Base-by-base conservation (phyloP, 1,139 yeast genomes). In the Lodderomyces jiufengensis region DNA sequence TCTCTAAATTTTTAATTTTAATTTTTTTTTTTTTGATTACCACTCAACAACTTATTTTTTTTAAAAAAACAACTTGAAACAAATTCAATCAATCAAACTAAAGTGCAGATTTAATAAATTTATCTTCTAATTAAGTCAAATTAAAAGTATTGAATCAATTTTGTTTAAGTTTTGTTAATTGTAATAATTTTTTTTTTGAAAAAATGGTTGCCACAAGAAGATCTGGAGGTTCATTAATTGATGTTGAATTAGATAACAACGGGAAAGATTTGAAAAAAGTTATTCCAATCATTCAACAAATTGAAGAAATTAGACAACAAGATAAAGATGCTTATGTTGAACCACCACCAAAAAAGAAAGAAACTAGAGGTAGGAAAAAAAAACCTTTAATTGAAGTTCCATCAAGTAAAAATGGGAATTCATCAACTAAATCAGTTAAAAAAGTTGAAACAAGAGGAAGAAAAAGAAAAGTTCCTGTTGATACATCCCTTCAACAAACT, bases 121-220 rank as follows among this genome's bases (percentile, higher is more conserved):
- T n/a, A n/a, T n/a, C n/a, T n/a, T n/a, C n/a, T n/a, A n/a, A n/a
- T n/a, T n/a, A n/a, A n/a, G n/a, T n/a, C n/a, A n/a, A n/a, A n/a
- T n/a, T 18, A 18, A 18, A 18, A 18, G 20, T 18, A 18, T 18
- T 18, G 6, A 18, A 18, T 18, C 8, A 10, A 6, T 9, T 26
- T 4, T 26, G 9, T 26, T 26, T 26, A 26, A 14, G 21, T 27
- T 27, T 22, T 24, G 14, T 29, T n/a, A 7, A 22, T 15, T 5
- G 18, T 25, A 15, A 9, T n/a, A n/a, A n/a, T n/a, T 23, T 15
- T n/a, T 20, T 16, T 12, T 13, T 29, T 15, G 15, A 4, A 21
- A n/a, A 26, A 27, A 43, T 45, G 48, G 48, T 45, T 15, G 34
- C 39, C 20, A 45, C 48, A 9, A 41, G 48, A 24, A 40, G 47